phyloP scores from a whole-genome alignment of 768 basidiomycete species.

The Suillus luteus region DNA sequence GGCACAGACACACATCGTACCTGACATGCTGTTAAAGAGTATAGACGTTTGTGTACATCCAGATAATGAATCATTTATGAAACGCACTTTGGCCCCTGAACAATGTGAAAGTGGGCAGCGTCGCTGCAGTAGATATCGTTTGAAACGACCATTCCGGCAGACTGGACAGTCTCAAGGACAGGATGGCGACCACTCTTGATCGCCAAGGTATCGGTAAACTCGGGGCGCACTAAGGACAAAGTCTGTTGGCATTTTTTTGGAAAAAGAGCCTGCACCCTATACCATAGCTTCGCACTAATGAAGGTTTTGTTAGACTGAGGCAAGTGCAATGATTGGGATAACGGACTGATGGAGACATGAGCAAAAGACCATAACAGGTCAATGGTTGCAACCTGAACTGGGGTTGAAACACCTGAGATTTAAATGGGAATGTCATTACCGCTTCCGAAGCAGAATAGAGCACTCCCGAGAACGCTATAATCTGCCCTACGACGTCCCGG shows the following conservation, averaged over 20 bases:
- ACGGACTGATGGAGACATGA: slow-evolving; percentile 76
- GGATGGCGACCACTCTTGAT: slow-evolving; percentile 91
- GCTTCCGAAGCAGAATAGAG: slow-evolving; percentile 93
- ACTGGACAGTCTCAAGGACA: slow-evolving; percentile 73
- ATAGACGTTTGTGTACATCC: background rate
- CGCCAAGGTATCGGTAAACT: slow-evolving; percentile 87
- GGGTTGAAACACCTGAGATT: background rate
- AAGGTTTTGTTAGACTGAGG: slow-evolving; percentile 5
- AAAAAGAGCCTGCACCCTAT: slow-evolving; percentile 4
- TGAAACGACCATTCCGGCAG: slow-evolving; percentile 70
- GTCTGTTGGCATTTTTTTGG: background rate
- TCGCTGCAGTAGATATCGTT: slow-evolving; percentile 92
- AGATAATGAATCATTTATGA: slow-evolving; percentile 2
- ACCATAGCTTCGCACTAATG: slow-evolving; percentile 55
- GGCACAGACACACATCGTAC: slow-evolving; percentile 27
- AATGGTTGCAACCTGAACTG: slow-evolving; percentile 70
- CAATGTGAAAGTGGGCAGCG: slow-evolving; percentile 84
- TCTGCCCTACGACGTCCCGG: slow-evolving; percentile 69
- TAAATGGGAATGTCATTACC: slow-evolving; percentile 36
- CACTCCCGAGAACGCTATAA: slow-evolving; percentile 72
- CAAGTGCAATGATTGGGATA: background rate
- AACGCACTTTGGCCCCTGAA: slow-evolving; percentile 87
- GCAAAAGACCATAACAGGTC: slow-evolving; percentile 93
- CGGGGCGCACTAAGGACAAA: slow-evolving; percentile 69
- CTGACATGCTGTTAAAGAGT: slow-evolving; percentile 56